Evolutionary conservation across 352 stramenopile species (phyloP), one percentile per base, ranked within the genome.

Genomic region (Chrysophaeum taylorii): DNA sequence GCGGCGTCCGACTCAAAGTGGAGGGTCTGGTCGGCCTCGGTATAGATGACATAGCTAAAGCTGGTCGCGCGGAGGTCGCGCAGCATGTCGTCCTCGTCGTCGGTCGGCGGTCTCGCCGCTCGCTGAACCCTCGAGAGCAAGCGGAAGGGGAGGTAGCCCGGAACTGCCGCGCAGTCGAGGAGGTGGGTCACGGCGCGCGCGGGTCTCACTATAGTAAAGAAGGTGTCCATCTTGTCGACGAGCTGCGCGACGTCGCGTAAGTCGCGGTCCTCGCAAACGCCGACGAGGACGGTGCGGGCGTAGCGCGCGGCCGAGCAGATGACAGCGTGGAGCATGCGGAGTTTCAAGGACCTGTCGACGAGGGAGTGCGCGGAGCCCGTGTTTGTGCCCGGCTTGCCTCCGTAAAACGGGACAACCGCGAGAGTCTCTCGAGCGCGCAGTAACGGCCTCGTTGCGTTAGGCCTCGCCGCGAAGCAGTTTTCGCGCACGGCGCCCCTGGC

Each of bases 21-120:
- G 15, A 66, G 16, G 2, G 27, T 33, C 57, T 66, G 57, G 57
- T 66, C 57, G 33, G 57, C 57, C 57, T 66, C 57, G 57, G 41
- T 35, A 36, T 66, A 66, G 33, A 66, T 2, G 36, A 66, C 57
- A n/a, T 33, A 66, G 31, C 57, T 2, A 62, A 9, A 23, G 45
- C 18, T 2, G 16, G 1, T 9, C 23, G 25, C 5, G 15, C 50
- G 50, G 35, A 2, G 5, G 38, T 35, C n/a, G 2, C 7, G 50
- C 25, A 62, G 50, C 25, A 12, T 31, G 50, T 62, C 50, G 50
- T 21, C 50, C 18, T 27, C 45, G 45, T 57, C 5, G 14, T 12
- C 41, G 27, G 4, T 9, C 9, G 25, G n/a, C 35, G 50, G n/a
- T n/a, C n/a, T n/a, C n/a, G n/a, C n/a, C 25, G 50, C 23, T 2